These are phyloP conservation scores for Flaveria floridana DNA, from an alignment of 140 eudicot species.

Conservation along the genomic window DNA sequence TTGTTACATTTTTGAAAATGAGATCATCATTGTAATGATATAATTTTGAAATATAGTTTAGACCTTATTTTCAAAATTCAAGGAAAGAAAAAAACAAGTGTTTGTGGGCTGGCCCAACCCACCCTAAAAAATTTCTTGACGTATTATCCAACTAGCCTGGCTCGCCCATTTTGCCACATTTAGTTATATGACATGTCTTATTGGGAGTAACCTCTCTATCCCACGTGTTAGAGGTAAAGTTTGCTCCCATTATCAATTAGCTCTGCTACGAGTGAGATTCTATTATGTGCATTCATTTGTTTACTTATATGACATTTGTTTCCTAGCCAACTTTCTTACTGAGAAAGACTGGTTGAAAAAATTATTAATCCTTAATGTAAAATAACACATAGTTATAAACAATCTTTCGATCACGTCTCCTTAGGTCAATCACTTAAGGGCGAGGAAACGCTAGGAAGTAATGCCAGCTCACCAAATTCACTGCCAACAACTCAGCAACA, in stretches of 20 bases:
- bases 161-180: neutral
- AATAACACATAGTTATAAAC: neutral
- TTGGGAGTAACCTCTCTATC: no score
- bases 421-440: slow-evolving; percentile 59
- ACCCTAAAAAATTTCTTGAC: neutral
- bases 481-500: slow-evolving; percentile 81
- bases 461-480: slow-evolving; percentile 57
- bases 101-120: neutral
- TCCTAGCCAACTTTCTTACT: neutral
- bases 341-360: neutral
- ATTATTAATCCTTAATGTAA: neutral
- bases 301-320: neutral
- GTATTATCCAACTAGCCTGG: neutral
- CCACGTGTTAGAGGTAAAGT: no score
- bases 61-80: neutral
- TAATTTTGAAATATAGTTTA: neutral
- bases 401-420: slow-evolving; percentile 2
- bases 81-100: neutral
- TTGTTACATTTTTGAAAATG: neutral
- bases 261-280: no score
- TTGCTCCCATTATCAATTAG: no score
- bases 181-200: neutral
- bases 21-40: neutral
- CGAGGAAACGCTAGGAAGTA: slow-evolving; percentile 37
- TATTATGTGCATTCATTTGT: no score